A percentile compares a stretch with the other conserved stretches of the same genome.
Conservation (phyloP, 179 eudicot species). For the Spergularia azorica region DNA sequence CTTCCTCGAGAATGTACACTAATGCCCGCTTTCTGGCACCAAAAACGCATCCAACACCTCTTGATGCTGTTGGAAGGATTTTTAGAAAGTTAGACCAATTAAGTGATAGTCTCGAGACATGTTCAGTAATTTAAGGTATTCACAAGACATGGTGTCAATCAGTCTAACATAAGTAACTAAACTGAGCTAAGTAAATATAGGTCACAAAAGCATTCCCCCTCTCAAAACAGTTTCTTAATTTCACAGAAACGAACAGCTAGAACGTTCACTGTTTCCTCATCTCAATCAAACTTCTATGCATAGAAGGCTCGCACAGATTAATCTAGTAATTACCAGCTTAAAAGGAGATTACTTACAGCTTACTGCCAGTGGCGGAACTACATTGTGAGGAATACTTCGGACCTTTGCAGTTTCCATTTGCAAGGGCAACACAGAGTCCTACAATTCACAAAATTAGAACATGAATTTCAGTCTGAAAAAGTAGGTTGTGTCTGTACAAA, state of each 20-base stretch:
- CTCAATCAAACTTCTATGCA: background rate
- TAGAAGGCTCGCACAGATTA: background rate
- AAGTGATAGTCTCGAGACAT: background rate
- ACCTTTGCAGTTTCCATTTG: slow-evolving; percentile 73
- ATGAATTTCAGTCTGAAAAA: background rate
- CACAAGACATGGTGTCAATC: background rate
- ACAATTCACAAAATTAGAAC: slow-evolving; percentile 8
- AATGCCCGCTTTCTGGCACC: slow-evolving; percentile 87
- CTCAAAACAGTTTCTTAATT: background rate
- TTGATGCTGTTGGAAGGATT: slow-evolving; percentile 60
- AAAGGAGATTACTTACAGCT: slow-evolving; percentile 70
- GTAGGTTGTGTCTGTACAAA: background rate
- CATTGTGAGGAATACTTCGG: slow-evolving; percentile 75
- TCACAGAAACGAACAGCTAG: background rate
- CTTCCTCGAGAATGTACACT: slow-evolving; percentile 98
- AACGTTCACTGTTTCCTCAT: background rate
- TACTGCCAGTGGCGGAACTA: slow-evolving; percentile 81
- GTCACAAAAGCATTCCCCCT: background rate
- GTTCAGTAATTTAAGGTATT: background rate
- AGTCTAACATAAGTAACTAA: background rate
- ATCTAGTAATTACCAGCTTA: background rate
- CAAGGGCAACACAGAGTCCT: slow-evolving; percentile 65
- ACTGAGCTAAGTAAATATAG: background rate
- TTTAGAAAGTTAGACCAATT: too few species aligned
- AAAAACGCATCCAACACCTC: slow-evolving; percentile 96